These are phyloP conservation scores for Solanum clarkiae DNA, from an alignment of 257 asterid species.

Conservation along the genomic window DNA sequence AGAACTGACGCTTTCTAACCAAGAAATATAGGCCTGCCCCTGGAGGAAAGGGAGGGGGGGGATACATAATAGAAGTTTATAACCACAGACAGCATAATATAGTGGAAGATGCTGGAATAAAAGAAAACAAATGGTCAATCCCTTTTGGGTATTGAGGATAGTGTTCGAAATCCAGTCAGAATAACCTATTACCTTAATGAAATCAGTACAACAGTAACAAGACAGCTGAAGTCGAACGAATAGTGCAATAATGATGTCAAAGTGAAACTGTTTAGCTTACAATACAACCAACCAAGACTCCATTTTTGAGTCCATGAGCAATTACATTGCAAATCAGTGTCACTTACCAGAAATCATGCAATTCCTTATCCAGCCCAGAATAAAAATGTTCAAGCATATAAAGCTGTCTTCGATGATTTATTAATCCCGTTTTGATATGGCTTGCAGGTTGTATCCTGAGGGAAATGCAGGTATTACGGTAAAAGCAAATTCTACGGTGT, in stretches of 20 bases:
- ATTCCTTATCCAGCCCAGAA: neutral
- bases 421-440: conserved; percentile 19
- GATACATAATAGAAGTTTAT: neutral
- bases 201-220: neutral
- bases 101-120: neutral
- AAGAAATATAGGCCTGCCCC: no score
- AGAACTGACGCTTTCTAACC: no score
- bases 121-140: neutral
- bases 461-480: conserved; percentile 15
- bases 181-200: neutral
- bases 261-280: neutral
- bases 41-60: no score
- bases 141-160: neutral
- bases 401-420: conserved; percentile 17
- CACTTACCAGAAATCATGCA: neutral
- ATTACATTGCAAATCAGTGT: neutral
- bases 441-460: conserved; percentile 28
- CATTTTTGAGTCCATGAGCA: neutral
- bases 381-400: conserved; percentile 12
- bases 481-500: neutral
- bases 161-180: neutral
- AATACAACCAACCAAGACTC: neutral
- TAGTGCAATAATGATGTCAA: neutral
- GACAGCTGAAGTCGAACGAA: neutral
- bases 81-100: neutral